phyloP scores from a whole-genome alignment of 2,329 filamentous ascomycete species.

The Alternaria longipes region DNA sequence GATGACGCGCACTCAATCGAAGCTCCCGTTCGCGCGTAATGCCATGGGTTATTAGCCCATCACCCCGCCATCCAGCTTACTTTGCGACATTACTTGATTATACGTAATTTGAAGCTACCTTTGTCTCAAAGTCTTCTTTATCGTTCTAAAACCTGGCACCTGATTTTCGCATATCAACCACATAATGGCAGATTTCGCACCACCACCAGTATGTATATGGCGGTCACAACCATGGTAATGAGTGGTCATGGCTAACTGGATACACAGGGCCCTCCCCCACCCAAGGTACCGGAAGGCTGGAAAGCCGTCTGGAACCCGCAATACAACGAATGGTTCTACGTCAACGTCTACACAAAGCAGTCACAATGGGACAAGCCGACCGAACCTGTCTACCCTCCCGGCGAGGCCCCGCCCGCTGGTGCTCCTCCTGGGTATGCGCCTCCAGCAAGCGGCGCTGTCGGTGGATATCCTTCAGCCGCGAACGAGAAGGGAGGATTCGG shows the following conservation, averaged over 20 bases:
- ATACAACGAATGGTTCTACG: slow-evolving; percentile 94
- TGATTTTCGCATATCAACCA: neutral
- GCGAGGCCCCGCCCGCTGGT: slow-evolving; percentile 60
- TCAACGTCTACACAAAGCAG: slow-evolving; percentile 85
- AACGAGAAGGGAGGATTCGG: slow-evolving; percentile 57
- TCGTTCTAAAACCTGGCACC: neutral
- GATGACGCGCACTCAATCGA: slow-evolving; percentile 31
- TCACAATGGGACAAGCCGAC: slow-evolving; percentile 92
- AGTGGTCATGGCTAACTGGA: slow-evolving; percentile 16
- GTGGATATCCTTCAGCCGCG: slow-evolving; percentile 37
- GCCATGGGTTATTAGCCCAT: slow-evolving; percentile 23
- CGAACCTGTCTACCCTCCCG: slow-evolving; percentile 67
- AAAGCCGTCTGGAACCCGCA: slow-evolving; percentile 83
- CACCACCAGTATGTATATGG: slow-evolving; percentile 42
- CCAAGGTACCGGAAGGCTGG: slow-evolving; percentile 79
- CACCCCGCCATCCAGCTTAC: slow-evolving; percentile 18
- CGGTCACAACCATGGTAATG: slow-evolving; percentile 8
- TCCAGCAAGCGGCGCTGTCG: slow-evolving; percentile 51
- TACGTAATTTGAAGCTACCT: neutral
- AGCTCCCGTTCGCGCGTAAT: slow-evolving; percentile 15
- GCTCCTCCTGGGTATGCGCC: slow-evolving; percentile 74
- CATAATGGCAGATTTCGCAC: slow-evolving; percentile 48
- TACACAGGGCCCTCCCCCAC: slow-evolving; percentile 63
- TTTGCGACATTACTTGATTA: slow-evolving; percentile 9
- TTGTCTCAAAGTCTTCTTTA: neutral